Evolutionary conservation across 345 rosid genomes (phyloP).

Genomic region (Sonneratia alba): DNA sequence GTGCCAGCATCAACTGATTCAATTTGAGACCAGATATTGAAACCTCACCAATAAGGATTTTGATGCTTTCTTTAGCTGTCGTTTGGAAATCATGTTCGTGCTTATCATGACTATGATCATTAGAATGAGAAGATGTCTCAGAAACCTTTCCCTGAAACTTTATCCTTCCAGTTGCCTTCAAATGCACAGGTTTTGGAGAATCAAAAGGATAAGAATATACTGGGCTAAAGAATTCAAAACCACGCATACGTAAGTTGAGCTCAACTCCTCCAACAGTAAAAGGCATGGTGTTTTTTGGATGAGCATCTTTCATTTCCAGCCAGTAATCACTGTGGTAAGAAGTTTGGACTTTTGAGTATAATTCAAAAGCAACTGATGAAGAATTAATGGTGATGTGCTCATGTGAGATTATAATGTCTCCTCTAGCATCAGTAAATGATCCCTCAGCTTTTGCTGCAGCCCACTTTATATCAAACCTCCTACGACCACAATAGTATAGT

Average conservation of each 20-base stretch:
- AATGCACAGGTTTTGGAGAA: slow-evolving; percentile 85
- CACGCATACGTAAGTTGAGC: slow-evolving; percentile 89
- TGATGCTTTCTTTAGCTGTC: slow-evolving; percentile 19
- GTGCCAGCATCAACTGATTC: slow-evolving; percentile 88
- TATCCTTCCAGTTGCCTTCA: slow-evolving; percentile 87
- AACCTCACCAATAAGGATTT: slow-evolving; percentile 71
- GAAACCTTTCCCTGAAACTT: slow-evolving; percentile 79
- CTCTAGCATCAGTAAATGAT: slow-evolving; percentile 92
- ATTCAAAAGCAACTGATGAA: slow-evolving; percentile 82
- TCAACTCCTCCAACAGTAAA: slow-evolving; percentile 84
- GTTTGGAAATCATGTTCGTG: slow-evolving; percentile 20
- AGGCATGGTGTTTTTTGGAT: slow-evolving; percentile 36
- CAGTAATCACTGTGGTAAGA: slow-evolving; percentile 55
- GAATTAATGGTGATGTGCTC: slow-evolving; percentile 71
- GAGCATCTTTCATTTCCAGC: slow-evolving; percentile 32
- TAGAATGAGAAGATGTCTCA: slow-evolving; percentile 21
- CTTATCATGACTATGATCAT: slow-evolving; percentile 24
- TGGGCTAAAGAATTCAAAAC: slow-evolving; percentile 88
- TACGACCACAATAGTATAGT: slow-evolving; percentile 19
- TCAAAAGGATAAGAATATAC: slow-evolving; percentile 82
- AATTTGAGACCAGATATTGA: slow-evolving; percentile 81
- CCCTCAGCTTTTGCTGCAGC: slow-evolving; percentile 97
- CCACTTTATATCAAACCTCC: slow-evolving; percentile 98
- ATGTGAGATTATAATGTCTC: slow-evolving; percentile 86
- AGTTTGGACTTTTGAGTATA: slow-evolving; percentile 64